A percentile compares a stretch with the other conserved stretches of the same genome.
Evolutionary conservation across 2,329 filamentous ascomycete species (phyloP).

Genomic region (Thyridium curvatum): DNA sequence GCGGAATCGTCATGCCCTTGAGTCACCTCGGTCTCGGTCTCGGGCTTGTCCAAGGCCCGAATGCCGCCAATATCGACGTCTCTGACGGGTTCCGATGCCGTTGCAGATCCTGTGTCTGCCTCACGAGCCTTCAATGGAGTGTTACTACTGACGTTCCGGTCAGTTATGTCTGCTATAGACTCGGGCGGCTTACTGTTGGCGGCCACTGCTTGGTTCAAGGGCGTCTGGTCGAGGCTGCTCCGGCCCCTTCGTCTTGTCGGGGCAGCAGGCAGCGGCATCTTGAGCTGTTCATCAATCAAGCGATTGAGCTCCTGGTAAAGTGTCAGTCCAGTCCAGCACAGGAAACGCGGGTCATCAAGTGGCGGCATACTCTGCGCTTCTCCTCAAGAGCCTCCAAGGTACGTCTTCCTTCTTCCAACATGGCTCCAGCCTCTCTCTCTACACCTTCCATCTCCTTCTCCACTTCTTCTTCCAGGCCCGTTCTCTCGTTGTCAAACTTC

Average conservation of each 20-base stretch:
- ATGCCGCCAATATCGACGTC: no score
- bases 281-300: constrained; percentile 33
- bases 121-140: constrained; percentile 10
- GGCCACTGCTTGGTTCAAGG: constrained; percentile 1
- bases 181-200: constrained; percentile 9
- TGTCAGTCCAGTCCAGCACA: constrained; percentile 9
- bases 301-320: constrained; percentile 31
- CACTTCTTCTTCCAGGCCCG: constrained; percentile 25
- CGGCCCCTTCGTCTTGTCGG: constrained; percentile 15
- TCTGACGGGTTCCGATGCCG: no score
- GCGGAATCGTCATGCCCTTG: no score
- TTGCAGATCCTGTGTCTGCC: background rate
- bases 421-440: constrained; percentile 21
- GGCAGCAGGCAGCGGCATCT: constrained; percentile 20
- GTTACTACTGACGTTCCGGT: constrained; percentile 5
- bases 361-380: constrained; percentile 20
- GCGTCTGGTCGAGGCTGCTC: constrained; percentile 2
- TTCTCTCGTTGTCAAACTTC: constrained; percentile 20
- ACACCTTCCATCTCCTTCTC: constrained; percentile 25
- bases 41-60: no score
- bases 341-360: no score
- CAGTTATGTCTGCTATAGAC: background rate
- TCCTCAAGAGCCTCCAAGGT: constrained; percentile 25
- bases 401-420: constrained; percentile 22
- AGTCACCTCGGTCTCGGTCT: no score